phyloP scores from a whole-genome alignment of 345 rosid genomes.

The Anacardium occidentale region DNA sequence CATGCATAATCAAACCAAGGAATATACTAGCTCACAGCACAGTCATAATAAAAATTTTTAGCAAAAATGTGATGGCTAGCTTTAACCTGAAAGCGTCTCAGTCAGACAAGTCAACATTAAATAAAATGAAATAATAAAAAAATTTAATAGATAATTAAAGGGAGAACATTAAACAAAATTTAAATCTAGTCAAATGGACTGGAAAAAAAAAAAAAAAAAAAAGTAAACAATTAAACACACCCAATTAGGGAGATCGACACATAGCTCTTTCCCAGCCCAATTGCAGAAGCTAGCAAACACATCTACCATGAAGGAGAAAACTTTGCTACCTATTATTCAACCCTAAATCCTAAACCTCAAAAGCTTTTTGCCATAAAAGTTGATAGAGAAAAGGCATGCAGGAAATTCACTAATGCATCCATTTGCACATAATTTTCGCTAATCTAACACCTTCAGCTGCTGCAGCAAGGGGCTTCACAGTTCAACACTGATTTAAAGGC shows the following conservation, averaged over 20 bases:
- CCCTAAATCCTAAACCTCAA: background rate
- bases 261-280: background rate
- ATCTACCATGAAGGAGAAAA: background rate
- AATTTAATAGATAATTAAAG: conserved; percentile 1
- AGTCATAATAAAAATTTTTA: background rate
- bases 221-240: background rate
- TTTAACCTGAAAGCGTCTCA: background rate
- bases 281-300: background rate
- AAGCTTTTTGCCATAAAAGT: no score
- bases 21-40: background rate
- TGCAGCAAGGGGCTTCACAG: background rate
- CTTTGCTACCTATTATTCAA: background rate
- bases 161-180: background rate
- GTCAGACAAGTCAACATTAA: background rate
- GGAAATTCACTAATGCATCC: background rate
- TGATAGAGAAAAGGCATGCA: background rate
- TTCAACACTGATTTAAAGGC: background rate
- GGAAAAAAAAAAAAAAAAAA: background rate
- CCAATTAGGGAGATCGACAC: background rate
- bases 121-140: background rate
- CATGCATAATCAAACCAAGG: background rate
- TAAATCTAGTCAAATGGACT: background rate
- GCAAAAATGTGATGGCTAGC: conserved; percentile 3
- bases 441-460: background rate
- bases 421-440: background rate